A percentile compares a stretch with the other conserved stretches of the same genome.
phyloP scores from a whole-genome alignment of 2,329 filamentous ascomycete species.

The Pseudogymnoascus sp. region DNA sequence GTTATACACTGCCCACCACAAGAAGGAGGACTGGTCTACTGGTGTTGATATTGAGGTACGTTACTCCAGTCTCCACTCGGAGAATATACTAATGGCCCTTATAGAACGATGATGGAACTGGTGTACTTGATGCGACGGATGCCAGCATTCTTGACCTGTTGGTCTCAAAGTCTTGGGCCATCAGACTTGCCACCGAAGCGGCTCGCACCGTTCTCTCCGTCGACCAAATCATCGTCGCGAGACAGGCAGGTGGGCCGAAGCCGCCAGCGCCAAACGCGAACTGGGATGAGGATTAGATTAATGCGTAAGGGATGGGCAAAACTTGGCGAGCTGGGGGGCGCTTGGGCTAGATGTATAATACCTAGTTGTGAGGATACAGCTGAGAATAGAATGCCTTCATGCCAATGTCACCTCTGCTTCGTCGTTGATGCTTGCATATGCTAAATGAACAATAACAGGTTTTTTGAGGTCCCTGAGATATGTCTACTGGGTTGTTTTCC shows the following conservation, averaged over 20 bases:
- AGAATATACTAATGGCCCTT: constrained; percentile 12
- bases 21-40: constrained; percentile 79
- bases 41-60: constrained; percentile 84
- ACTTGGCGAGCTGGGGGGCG: constrained; percentile 15
- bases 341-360: constrained; percentile 24
- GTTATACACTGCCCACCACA: constrained; percentile 86
- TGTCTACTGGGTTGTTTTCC: too few species aligned
- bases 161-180: constrained; percentile 90
- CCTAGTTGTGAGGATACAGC: constrained; percentile 9
- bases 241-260: constrained; percentile 95
- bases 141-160: constrained; percentile 88
- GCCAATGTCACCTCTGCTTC: neutral
- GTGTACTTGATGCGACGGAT: constrained; percentile 76
- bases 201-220: constrained; percentile 90
- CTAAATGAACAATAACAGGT: too few species aligned
- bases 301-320: neutral
- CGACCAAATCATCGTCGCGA: constrained; percentile 97
- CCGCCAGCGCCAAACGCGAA: constrained; percentile 83
- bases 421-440: neutral
- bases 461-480: too few species aligned
- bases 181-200: constrained; percentile 91
- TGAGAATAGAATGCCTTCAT: neutral
- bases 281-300: constrained; percentile 31
- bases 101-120: constrained; percentile 67
- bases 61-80: neutral